phyloP scores from a whole-genome alignment of 495 filamentous ascomycete species.

The Daldinia grandis region DNA sequence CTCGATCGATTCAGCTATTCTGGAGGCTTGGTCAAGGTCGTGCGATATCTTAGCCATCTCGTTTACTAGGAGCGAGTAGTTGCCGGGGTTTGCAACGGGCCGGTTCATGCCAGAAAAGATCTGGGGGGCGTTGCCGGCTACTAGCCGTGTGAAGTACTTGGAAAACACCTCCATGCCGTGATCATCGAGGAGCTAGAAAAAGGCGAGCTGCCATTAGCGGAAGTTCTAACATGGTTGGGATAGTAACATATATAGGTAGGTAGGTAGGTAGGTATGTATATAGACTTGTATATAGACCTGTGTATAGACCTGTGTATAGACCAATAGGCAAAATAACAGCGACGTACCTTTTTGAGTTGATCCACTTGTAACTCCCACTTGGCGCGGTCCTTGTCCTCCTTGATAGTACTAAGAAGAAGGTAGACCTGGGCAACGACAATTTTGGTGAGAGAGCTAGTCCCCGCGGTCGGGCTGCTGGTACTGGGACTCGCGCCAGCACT shows the following conservation, averaged over 20 bases:
- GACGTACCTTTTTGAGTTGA: constrained; percentile 85
- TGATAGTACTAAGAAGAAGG: constrained; percentile 90
- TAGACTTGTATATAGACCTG: too few species aligned
- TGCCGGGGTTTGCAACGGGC: constrained; percentile 74
- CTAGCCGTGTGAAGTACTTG: constrained; percentile 89
- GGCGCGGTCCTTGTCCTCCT: constrained; percentile 85
- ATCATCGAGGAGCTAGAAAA: constrained; percentile 80
- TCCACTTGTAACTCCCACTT: constrained; percentile 96
- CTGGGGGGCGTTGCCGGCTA: constrained; percentile 82
- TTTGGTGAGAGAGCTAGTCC: constrained; percentile 73
- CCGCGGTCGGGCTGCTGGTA: constrained; percentile 70
- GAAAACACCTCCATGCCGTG: constrained; percentile 97
- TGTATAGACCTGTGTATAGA: too few species aligned
- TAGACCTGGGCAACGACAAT: constrained; percentile 96
- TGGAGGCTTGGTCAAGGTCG: constrained; percentile 82
- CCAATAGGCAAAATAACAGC: constrained; percentile 1
- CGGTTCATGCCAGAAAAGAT: constrained; percentile 82
- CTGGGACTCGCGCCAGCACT: constrained; percentile 70
- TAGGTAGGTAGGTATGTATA: not conserved
- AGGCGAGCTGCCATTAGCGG: not conserved
- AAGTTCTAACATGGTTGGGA: not conserved
- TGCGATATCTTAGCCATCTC: constrained; percentile 86
- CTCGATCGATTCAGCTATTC: constrained; percentile 93
- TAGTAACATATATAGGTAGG: not conserved
- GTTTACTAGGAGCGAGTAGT: constrained; percentile 79